Evolutionary conservation across 108 stramenopile genomes (phyloP).

Genomic region (Cyclostephanos tholiformis): DNA sequence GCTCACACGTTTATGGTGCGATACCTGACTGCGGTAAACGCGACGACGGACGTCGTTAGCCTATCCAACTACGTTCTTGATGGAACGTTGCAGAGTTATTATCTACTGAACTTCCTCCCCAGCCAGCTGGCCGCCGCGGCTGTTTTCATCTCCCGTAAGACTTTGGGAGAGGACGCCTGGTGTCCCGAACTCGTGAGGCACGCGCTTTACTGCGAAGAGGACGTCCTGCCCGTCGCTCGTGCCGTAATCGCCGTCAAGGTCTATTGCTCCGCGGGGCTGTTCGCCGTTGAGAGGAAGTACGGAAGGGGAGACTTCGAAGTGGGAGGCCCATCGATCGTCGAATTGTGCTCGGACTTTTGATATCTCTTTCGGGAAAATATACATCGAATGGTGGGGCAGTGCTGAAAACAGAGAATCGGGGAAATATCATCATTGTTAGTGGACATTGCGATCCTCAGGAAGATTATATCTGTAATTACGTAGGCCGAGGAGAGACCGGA

Average conservation of each 20-base stretch:
- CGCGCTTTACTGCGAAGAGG: conserved; percentile 76
- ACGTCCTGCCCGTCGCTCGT: conserved; percentile 70
- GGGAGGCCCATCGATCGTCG: conserved; percentile 50
- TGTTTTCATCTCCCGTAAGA: conserved; percentile 80
- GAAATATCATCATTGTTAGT: too few species aligned
- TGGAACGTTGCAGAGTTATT: conserved; percentile 85
- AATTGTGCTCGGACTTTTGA: conserved; percentile 46
- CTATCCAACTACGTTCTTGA: conserved; percentile 87
- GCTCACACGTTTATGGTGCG: conserved; percentile 88
- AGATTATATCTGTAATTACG: too few species aligned
- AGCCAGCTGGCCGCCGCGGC: conserved; percentile 89
- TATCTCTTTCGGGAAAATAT: neutral
- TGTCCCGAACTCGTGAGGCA: conserved; percentile 83
- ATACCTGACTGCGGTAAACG: conserved; percentile 88
- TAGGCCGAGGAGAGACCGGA: too few species aligned
- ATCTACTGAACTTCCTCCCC: conserved; percentile 82
- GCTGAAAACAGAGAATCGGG: too few species aligned
- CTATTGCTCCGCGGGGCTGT: conserved; percentile 46
- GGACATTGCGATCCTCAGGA: too few species aligned
- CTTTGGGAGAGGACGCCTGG: conserved; percentile 80
- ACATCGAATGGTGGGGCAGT: too few species aligned
- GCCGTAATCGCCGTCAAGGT: conserved; percentile 55
- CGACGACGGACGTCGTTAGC: conserved; percentile 80
- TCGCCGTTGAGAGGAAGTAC: conserved; percentile 80
- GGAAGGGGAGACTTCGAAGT: conserved; percentile 57